These are phyloP conservation scores for Apiospora saccharicola DNA, from an alignment of 2,329 filamentous ascomycete species.

Conservation along the genomic window DNA sequence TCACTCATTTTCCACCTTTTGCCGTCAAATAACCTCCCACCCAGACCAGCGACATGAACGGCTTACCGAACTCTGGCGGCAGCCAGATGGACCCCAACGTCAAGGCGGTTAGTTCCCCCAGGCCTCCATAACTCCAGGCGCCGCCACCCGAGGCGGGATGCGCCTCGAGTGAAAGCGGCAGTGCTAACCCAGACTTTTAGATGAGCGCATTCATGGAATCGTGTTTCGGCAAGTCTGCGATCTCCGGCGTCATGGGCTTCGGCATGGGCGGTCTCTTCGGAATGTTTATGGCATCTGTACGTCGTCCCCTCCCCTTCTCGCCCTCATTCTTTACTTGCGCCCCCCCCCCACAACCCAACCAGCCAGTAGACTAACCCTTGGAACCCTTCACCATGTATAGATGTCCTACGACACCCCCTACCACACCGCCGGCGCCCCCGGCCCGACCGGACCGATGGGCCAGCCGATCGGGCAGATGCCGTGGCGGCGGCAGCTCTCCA, in stretches of 20 bases:
- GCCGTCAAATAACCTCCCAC: neutral
- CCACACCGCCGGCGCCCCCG: slow-evolving; percentile 53
- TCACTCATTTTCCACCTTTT: neutral
- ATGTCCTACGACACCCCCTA: slow-evolving; percentile 98
- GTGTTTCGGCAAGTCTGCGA: slow-evolving; percentile 85
- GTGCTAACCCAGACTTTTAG: slow-evolving; percentile 50
- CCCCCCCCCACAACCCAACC: neutral
- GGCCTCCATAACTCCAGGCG: slow-evolving; percentile 7
- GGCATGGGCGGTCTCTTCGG: slow-evolving; percentile 93
- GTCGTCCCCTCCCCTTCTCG: slow-evolving; percentile 55
- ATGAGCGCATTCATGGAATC: slow-evolving; percentile 90
- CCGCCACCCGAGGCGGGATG: neutral
- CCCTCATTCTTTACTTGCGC: neutral
- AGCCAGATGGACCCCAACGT: slow-evolving; percentile 59
- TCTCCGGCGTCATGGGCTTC: slow-evolving; percentile 93
- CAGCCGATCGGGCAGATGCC: slow-evolving; percentile 70
- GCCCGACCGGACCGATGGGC: slow-evolving; percentile 46
- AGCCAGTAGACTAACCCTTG: slow-evolving; percentile 21
- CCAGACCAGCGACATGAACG: slow-evolving; percentile 36
- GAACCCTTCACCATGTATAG: slow-evolving; percentile 51
- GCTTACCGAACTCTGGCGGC: slow-evolving; percentile 36
- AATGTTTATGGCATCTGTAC: slow-evolving; percentile 95
- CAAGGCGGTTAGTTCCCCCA: slow-evolving; percentile 52
- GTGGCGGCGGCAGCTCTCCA: slow-evolving; percentile 80
- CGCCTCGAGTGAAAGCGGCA: neutral